These are phyloP conservation scores for Spathaspora sp. DNA, from an alignment of 805 yeast species.

Conservation along the genomic window DNA sequence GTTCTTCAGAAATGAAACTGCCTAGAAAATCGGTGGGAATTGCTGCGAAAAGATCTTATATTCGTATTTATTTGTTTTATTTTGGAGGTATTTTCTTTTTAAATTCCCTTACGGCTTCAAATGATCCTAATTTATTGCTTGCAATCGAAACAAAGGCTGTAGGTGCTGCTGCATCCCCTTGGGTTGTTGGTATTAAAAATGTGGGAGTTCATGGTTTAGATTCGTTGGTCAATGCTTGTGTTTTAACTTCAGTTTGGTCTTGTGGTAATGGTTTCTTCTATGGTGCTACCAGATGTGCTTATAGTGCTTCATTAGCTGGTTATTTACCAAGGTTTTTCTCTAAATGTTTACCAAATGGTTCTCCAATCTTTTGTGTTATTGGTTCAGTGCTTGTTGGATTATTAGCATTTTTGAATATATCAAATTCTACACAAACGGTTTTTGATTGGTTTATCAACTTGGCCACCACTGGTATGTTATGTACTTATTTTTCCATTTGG, in stretches of 20 bases:
- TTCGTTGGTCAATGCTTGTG: slow-evolving; percentile 30
- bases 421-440: slow-evolving; percentile 22
- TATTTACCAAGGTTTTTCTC: slow-evolving; percentile 31
- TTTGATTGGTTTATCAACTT: slow-evolving; percentile 37
- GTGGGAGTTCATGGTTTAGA: slow-evolving; percentile 35
- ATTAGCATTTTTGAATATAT: slow-evolving; percentile 27
- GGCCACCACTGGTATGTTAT: slow-evolving; percentile 31
- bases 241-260: slow-evolving; percentile 34
- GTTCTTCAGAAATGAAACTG: slow-evolving; percentile 38
- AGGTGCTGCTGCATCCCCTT: slow-evolving; percentile 40
- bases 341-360: slow-evolving; percentile 29
- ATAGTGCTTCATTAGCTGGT: slow-evolving; percentile 33
- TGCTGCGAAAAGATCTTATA: slow-evolving; percentile 32
- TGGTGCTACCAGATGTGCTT: slow-evolving; percentile 33
- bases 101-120: slow-evolving; percentile 31
- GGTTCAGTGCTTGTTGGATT: slow-evolving; percentile 17
- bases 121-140: slow-evolving; percentile 25
- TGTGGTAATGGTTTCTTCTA: slow-evolving; percentile 35
- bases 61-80: slow-evolving; percentile 32
- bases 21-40: slow-evolving; percentile 36
- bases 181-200: slow-evolving; percentile 33
- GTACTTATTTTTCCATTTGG: slow-evolving; percentile 28
- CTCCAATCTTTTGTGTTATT: slow-evolving; percentile 29
- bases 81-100: slow-evolving; percentile 37
- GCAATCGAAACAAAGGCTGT: slow-evolving; percentile 20